Percentiles rank a stretch among this genome's conserved stretches.
phyloP scores from a whole-genome alignment of 2,329 filamentous ascomycete species.

The Zymoseptoria tritici region DNA sequence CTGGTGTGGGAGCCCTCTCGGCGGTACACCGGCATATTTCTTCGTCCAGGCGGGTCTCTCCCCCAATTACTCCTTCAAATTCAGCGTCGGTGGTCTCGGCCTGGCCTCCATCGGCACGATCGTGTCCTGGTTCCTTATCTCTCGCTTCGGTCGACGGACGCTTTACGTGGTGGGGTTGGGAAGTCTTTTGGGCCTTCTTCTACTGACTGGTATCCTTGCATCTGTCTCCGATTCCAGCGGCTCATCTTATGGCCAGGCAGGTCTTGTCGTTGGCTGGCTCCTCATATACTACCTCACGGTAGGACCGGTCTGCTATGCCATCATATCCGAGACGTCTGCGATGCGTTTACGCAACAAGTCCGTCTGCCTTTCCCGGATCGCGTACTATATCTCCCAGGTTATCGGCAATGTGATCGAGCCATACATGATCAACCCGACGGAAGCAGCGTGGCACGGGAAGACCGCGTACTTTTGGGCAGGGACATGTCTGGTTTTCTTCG shows the following conservation, averaged over 20 bases:
- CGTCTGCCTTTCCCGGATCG: conserved; percentile 26
- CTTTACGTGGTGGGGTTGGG: conserved; percentile 27
- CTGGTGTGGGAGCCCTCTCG: conserved; percentile 30
- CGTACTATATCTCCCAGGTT: conserved; percentile 26
- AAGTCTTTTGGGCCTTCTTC: conserved; percentile 22
- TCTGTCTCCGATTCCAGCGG: conserved; percentile 12
- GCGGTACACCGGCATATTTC: conserved; percentile 30
- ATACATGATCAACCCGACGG: conserved; percentile 31
- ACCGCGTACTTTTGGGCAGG: conserved; percentile 6
- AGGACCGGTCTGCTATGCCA: conserved; percentile 28
- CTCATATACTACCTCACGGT: conserved; percentile 26
- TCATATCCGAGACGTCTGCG: conserved; percentile 26
- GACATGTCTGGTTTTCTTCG: conserved; percentile 15
- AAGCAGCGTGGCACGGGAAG: not conserved
- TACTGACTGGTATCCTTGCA: conserved; percentile 22
- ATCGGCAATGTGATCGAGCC: conserved; percentile 30
- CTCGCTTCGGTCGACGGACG: conserved; percentile 29
- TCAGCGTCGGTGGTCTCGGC: conserved; percentile 13
- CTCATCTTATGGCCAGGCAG: conserved; percentile 30
- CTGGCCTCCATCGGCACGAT: conserved; percentile 27
- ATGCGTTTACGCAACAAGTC: conserved; percentile 26
- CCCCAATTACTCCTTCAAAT: conserved; percentile 20
- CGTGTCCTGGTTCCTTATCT: conserved; percentile 28
- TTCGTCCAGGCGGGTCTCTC: conserved; percentile 31
- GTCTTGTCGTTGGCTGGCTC: conserved; percentile 21